phyloP scores from a whole-genome alignment of 805 yeast genomes.

The Wickerhamiella sorbophila region DNA sequence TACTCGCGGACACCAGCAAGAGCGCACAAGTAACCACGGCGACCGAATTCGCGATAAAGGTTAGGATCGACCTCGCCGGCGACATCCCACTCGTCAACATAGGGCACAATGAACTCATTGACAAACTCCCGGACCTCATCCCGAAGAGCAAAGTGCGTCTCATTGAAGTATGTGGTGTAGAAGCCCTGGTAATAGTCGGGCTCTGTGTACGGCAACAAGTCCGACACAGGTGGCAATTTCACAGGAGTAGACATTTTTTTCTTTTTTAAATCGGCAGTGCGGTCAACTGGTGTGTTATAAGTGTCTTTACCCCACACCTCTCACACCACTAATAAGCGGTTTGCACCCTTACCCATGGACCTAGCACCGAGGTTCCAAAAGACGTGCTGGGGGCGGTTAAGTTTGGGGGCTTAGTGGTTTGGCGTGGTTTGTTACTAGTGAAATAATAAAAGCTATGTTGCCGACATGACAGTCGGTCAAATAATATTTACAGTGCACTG shows the following conservation, averaged over 20 bases:
- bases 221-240: constrained; percentile 8
- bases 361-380: too few species aligned
- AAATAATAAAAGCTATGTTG: too few species aligned
- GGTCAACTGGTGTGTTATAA: not conserved
- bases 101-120: constrained; percentile 27
- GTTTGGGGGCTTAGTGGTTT: too few species aligned
- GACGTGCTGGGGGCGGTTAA: too few species aligned
- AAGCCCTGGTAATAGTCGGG: constrained; percentile 30
- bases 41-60: constrained; percentile 25
- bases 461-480: too few species aligned
- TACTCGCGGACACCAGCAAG: constrained; percentile 25
- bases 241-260: not conserved
- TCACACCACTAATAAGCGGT: too few species aligned
- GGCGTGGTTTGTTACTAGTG: too few species aligned
- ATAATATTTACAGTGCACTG: too few species aligned
- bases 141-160: constrained; percentile 28
- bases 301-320: not conserved
- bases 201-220: constrained; percentile 27
- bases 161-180: constrained; percentile 27
- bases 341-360: too few species aligned
- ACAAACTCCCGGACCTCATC: constrained; percentile 29
- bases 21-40: constrained; percentile 30
- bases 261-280: not conserved
- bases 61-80: constrained; percentile 24
- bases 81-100: constrained; percentile 32